Evolutionary conservation across 768 basidiomycete genomes (phyloP).

Genomic region (Leccinum boreale): DNA sequence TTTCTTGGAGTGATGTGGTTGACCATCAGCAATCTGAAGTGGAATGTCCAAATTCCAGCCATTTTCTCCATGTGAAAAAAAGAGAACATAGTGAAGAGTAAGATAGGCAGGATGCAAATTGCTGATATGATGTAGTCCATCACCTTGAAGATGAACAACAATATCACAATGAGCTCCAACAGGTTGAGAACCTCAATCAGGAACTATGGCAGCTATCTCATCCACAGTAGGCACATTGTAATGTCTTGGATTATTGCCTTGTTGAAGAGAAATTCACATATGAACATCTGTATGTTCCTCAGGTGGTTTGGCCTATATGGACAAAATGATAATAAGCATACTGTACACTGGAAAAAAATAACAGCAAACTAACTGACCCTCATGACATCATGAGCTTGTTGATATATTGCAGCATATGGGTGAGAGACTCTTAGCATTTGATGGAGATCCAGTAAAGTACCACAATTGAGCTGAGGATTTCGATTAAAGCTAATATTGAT

Average conservation of each 20-base stretch:
- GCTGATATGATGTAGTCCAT: neutral
- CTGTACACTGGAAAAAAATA: neutral
- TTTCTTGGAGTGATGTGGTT: neutral
- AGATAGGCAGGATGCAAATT: neutral
- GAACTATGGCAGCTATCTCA: neutral
- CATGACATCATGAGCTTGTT: no score
- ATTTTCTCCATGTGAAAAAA: neutral
- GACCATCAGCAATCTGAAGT: neutral
- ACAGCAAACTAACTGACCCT: neutral
- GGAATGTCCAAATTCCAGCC: neutral
- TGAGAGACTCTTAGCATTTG: no score
- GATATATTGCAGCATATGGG: no score
- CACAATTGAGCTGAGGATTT: neutral
- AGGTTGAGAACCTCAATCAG: neutral
- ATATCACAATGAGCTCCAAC: neutral
- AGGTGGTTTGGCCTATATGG: neutral
- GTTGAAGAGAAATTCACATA: neutral
- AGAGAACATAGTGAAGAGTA: neutral
- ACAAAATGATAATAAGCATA: neutral
- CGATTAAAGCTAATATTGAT: neutral
- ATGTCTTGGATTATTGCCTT: neutral
- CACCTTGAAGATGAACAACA: neutral
- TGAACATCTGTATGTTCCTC: neutral
- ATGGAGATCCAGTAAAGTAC: no score
- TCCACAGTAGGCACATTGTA: neutral